Base-by-base conservation (phyloP, 345 rosid species). In the Dovyalis caffra region DNA sequence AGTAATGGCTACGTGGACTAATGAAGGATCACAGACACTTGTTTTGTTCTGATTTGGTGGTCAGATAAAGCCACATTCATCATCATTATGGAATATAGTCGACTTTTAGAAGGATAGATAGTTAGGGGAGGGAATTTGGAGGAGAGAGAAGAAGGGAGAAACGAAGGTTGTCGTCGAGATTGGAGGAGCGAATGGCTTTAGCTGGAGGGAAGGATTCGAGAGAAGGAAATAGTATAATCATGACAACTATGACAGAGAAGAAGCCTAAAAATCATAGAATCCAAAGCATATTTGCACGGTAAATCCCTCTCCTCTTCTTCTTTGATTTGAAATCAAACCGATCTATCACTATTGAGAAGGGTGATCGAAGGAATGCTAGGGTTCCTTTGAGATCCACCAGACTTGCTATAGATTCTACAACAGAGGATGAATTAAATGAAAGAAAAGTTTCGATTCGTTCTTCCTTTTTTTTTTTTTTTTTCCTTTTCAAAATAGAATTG, bases 181-280 rank as follows among this genome's bases (percentile, higher is more conserved):
- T 87, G 40, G 92, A 88, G 66, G 98, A 90, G 82, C 90, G 88
- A 74, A 88, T 91, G 69, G 99, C 98, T 79, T 89, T 97, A 0
- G 99, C 98, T 0, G 99, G 99, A 20, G 99, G 92, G 35, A 93
- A 89, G 0, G 98, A 90, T 64, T 91, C 95, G 34, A 92, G 86
- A 5, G 97, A 92, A 25, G 97, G 97, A 2, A 97, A 91, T 25
- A 95, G 87, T 35, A 92, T 87, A 70, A 93, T 84, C 86, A 90
- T 83, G 25, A 84, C 84, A 87, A 93, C 74, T 23, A 90, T 87
- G 37, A 86, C 95, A 1, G 97, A 90, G 88, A 92, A 84, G 66
- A 91, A 82, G 43, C 93, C 91, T 12, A 95, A 88, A 57, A 92
- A 88, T 26, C 92, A 73, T 86, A 85, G 78, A 64, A 88, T 74